phyloP scores from a whole-genome alignment of 345 rosid genomes.

The Rhodamnia rubescens region DNA sequence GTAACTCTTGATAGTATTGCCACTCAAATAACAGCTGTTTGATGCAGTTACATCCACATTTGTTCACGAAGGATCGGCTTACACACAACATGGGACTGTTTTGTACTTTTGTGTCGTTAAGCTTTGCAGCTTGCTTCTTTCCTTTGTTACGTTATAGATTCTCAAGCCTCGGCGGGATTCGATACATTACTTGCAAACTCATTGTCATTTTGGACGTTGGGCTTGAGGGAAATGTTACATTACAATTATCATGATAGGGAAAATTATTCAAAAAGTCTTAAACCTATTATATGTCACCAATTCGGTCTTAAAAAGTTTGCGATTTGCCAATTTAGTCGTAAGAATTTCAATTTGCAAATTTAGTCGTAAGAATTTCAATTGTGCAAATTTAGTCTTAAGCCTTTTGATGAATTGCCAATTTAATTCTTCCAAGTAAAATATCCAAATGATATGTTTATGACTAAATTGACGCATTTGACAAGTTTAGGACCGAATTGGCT shows the following conservation, averaged over 20 bases:
- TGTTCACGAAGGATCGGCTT: neutral
- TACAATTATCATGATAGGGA: neutral
- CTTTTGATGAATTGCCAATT: too few relatives aligned
- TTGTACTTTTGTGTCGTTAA: neutral
- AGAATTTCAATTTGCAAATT: too few relatives aligned
- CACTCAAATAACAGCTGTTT: neutral
- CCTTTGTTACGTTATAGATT: neutral
- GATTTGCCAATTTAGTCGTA: too few relatives aligned
- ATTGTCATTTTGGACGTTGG: neutral
- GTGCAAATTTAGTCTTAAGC: too few relatives aligned
- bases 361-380: too few relatives aligned
- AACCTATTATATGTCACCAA: too few relatives aligned
- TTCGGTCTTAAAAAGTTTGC: too few relatives aligned
- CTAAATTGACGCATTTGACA: too few relatives aligned
- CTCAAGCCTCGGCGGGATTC: neutral
- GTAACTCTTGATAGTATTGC: neutral
- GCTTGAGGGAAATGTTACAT: neutral
- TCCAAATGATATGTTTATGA: too few relatives aligned
- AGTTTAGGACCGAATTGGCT: too few relatives aligned
- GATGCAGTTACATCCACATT: neutral
- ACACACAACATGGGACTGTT: neutral
- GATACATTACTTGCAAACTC: neutral
- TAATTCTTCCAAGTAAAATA: too few relatives aligned
- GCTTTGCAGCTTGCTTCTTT: neutral
- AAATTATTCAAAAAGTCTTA: too few relatives aligned